These are phyloP conservation scores for Suillus weaverae DNA, from an alignment of 768 basidiomycete genomes.

Conservation along the genomic window DNA sequence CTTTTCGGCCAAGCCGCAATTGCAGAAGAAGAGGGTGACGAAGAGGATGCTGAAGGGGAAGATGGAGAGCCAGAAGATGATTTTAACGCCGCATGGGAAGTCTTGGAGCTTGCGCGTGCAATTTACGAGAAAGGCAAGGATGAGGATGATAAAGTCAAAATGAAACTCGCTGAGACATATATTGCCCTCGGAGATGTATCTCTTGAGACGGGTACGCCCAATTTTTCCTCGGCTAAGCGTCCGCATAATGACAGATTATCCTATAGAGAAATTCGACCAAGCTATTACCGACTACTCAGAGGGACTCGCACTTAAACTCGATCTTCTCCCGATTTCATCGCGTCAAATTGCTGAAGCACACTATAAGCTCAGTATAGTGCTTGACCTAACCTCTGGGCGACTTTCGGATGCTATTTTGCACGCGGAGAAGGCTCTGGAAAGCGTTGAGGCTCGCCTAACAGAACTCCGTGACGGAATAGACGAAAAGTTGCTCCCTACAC, in stretches of 20 bases:
- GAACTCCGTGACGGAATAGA: constrained; percentile 52
- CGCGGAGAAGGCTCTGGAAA: constrained; percentile 76
- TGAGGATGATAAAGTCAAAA: constrained; percentile 58
- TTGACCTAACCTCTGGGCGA: constrained; percentile 85
- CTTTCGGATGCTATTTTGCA: constrained; percentile 81
- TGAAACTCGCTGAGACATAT: constrained; percentile 90
- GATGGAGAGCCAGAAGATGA: constrained; percentile 92
- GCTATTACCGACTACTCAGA: constrained; percentile 86
- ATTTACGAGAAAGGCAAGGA: constrained; percentile 73
- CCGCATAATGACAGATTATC: neutral
- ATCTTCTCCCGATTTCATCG: constrained; percentile 81
- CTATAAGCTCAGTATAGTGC: constrained; percentile 91
- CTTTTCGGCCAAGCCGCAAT: constrained; percentile 60
- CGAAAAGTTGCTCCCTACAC: constrained; percentile 34
- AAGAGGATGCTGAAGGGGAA: constrained; percentile 59
- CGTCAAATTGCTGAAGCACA: constrained; percentile 93
- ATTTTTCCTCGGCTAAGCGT: neutral
- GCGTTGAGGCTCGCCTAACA: constrained; percentile 68
- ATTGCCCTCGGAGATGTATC: constrained; percentile 95
- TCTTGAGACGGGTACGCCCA: constrained; percentile 83
- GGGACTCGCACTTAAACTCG: constrained; percentile 69
- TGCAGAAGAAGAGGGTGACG: constrained; percentile 51
- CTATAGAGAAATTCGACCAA: constrained; percentile 91
- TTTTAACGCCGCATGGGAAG: constrained; percentile 97
- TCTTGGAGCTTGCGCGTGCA: constrained; percentile 89